Conservation (phyloP, 2,329 filamentous ascomycete species). For the Clonostachys byssicola region DNA sequence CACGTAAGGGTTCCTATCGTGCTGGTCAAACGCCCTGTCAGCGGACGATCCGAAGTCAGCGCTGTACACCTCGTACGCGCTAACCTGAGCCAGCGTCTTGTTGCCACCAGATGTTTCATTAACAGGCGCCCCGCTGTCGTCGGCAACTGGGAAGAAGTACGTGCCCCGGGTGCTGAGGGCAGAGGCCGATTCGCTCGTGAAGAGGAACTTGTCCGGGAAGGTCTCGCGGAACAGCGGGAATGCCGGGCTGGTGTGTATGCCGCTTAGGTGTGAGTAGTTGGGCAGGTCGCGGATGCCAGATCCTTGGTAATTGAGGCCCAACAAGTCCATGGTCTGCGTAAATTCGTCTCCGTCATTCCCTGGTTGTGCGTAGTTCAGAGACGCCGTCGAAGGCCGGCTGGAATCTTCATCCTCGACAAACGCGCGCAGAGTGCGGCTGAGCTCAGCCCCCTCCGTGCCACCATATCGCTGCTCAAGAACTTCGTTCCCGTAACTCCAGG, state of each 20-base stretch:
- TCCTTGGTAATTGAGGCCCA: slow-evolving; percentile 53
- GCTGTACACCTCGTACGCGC: slow-evolving; percentile 47
- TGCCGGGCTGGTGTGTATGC: slow-evolving; percentile 17
- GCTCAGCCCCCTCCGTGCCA: slow-evolving; percentile 17
- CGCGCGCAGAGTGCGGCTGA: slow-evolving; percentile 27
- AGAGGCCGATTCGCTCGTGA: slow-evolving; percentile 35
- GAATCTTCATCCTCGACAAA: slow-evolving; percentile 41
- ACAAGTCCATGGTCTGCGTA: slow-evolving; percentile 35
- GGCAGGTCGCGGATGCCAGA: slow-evolving; percentile 32
- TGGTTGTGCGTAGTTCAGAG: slow-evolving; percentile 39
- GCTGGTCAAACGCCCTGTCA: slow-evolving; percentile 46
- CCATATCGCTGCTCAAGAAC: slow-evolving; percentile 38
- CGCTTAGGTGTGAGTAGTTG: slow-evolving; percentile 17
- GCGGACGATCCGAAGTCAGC: slow-evolving; percentile 39
- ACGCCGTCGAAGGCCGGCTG: slow-evolving; percentile 36
- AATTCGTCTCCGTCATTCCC: slow-evolving; percentile 27
- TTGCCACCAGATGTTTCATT: slow-evolving; percentile 32
- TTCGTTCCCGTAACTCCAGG: slow-evolving; percentile 52
- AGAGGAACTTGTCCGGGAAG: slow-evolving; percentile 42
- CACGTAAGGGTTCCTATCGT: slow-evolving; percentile 42
- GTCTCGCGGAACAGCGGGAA: slow-evolving; percentile 37
- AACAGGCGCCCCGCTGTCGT: slow-evolving; percentile 26
- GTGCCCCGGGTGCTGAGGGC: slow-evolving; percentile 43
- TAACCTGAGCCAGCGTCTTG: slow-evolving; percentile 27
- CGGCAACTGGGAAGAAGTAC: slow-evolving; percentile 46